Evolutionary conservation across 495 filamentous ascomycete species (phyloP), one percentile per base, ranked within the genome.

Genomic region (Aspergillus wentii): DNA sequence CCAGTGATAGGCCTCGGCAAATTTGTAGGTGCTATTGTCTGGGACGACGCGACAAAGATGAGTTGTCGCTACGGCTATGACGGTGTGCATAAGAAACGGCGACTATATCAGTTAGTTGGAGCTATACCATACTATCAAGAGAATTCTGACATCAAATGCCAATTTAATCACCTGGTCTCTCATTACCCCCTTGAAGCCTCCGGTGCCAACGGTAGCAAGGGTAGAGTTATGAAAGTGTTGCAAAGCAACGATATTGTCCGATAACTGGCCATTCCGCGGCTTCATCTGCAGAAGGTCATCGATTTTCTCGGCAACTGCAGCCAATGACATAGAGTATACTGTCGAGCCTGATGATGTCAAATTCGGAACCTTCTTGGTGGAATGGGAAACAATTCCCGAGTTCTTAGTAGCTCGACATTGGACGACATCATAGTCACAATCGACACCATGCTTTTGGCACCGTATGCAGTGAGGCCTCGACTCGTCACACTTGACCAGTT

Each of bases 51-150:
- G 52, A 38, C 63, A 57, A 31, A 72, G 55, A 36, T 72, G 66
- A 17, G 59, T 53, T 14, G 59, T 56, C 38, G 69, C 55, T 16
- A 57, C 49, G 3, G 56, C 66, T 35, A 72, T 55, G 15, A 71
- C 51, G 26, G 59, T 52, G 40, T 75, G 71, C 68, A 74, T 70
- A 13, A 72, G 47, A 40, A 60, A 67, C 2, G 71, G 67, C 13
- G 65, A 52, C 68, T 74, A 32, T 35, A 17, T 29, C 23, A n/a
- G 40, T 54, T 37, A 51, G 40, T 13, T 34, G 10, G 33, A 9
- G 1, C n/a, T n/a, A n/a, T n/a, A n/a, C n/a, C n/a, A n/a, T 19
- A 14, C 39, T 22, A 15, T 17, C 13, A 16, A 13, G 14, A 9
- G 6, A 21, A 56, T 49, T 51, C n/a, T n/a, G n/a, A 68, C 70